Evolutionary conservation across 148 eudicot genomes (phyloP), one percentile per base, ranked within the genome.

Genomic region (Fallopia convolvulus): DNA sequence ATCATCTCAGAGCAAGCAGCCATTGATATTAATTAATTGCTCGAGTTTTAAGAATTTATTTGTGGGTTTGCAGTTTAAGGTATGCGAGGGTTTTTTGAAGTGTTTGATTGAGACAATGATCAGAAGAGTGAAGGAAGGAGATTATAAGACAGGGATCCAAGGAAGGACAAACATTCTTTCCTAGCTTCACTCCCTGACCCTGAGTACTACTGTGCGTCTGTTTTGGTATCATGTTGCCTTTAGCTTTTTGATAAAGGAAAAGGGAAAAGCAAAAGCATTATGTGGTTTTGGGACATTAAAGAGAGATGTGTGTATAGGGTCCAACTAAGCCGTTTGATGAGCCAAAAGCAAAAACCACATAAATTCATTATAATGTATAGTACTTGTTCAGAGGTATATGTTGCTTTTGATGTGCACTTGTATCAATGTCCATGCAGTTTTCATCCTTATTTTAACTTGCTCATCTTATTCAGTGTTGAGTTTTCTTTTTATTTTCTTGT

Each of bases 391-490:
- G 26, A 72, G 75, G 26, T 33, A 36, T 18, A 72, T 41, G 75
- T 42, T 72, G 75, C 52, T 72, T 72, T 72, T 72, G 23, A 41
- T 46, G 52, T 46, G 52, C 48, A 41, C 52, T 21, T 72, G 75
- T 17, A 41, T 72, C 52, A n/a, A 41, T 41, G 75, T 11, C 75
- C 75, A 72, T 72, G 52, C 75, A 72, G 9, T 17, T 42, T 18
- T 13, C 50, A n/a, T 15, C 40, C 20, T 40, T 17, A 12, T 72
- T 17, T 72, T 9, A 72, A n/a, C 8, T 21, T 41, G 50, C 13
- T 41, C 50, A 72, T 72, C 75, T 72, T 41, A 72, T 72, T 72
- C 75, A 72, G 75, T 72, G 75, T 7, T 58, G 30, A 21, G 32
- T 21, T 9, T 21, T 58, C 66, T 23, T 58, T 58, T 23, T 44